Evolutionary conservation across 1,284 basidiomycete genomes (phyloP), one percentile per base, ranked within the genome.

Genomic region (Malassezia psittaci): DNA sequence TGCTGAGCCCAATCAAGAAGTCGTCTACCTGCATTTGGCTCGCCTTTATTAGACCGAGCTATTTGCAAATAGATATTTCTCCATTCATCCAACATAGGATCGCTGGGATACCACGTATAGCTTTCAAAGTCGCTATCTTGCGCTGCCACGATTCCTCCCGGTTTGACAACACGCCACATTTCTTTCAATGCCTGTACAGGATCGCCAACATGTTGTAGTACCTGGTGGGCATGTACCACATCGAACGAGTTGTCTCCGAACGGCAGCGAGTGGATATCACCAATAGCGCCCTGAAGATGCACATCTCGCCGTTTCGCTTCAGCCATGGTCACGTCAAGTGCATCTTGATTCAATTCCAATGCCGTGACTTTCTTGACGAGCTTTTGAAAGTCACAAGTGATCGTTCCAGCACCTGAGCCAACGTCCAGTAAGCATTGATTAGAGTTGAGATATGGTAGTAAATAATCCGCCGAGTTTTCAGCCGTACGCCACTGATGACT

Each of bases 191-290:
- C 47, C 18, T 38, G 35, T 19, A 48, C 15, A 24, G 47, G 47
- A 16, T 48, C 37, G 3, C 35, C 47, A 13, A 48, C 47, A 38
- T 48, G 47, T 15, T 48, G 47, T 7, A 48, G 47, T 3, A 48
- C 47, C 18, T 48, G 47, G 36, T 48, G 47, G 12, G 47, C 47
- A 24, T 48, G 47, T 9, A 48, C 47, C 8, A 48, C 47, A 39
- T 48, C 36, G 19, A 48, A 48, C 3, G 47, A 16, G 11, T 19
- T 39, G 16, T 48, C 47, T 9, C 5, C 21, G 18, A 48, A 48
- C 18, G 47, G 47, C 4, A 48, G 15, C 2, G 47, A 32, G 15
- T 38, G 47, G 13, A 39, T 18, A 21, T 39, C 36, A 7, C 47
- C 47, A 12, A 48, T 15, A 3, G n/a, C 13, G 12, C 29, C 24